These are phyloP conservation scores for Globisporangium emineosum DNA, from an alignment of 352 stramenopile genomes.

Conservation along the genomic window DNA sequence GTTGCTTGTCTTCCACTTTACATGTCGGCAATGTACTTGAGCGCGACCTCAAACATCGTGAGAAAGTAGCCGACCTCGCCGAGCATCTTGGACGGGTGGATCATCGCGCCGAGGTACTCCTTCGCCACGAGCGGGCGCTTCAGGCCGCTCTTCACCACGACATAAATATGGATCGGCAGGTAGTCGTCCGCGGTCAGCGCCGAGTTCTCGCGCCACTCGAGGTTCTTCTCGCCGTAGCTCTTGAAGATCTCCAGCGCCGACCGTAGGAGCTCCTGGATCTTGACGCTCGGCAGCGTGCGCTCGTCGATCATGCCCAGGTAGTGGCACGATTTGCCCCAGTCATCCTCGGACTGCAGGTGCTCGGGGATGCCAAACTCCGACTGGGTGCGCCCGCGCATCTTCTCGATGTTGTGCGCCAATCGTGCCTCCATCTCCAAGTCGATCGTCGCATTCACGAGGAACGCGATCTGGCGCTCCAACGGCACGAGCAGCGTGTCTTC, in stretches of 20 bases:
- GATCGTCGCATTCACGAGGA: constrained; percentile 64
- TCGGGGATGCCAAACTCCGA: constrained; percentile 75
- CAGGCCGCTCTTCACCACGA: constrained; percentile 75
- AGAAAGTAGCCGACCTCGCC: constrained; percentile 85
- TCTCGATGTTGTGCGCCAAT: constrained; percentile 60
- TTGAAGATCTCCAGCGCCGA: constrained; percentile 80
- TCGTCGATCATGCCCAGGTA: constrained; percentile 85
- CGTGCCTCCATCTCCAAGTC: constrained; percentile 50
- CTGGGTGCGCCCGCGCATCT: constrained; percentile 59
- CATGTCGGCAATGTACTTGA: constrained; percentile 87
- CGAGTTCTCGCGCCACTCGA: constrained; percentile 74
- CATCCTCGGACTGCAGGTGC: constrained; percentile 68
- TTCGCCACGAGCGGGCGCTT: constrained; percentile 72
- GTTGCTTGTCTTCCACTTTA: constrained; percentile 11
- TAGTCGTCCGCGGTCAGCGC: constrained; percentile 80
- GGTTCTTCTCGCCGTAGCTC: constrained; percentile 71
- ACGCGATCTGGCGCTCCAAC: constrained; percentile 69
- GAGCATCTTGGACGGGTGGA: constrained; percentile 80
- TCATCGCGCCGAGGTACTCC: constrained; percentile 77
- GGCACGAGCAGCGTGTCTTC: constrained; percentile 80
- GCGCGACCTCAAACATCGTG: constrained; percentile 85
- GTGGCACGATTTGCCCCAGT: constrained; percentile 78
- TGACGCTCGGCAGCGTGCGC: constrained; percentile 62
- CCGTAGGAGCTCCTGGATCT: constrained; percentile 78
- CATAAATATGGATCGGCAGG: constrained; percentile 85